These are phyloP conservation scores for Citrullus mucosospermus DNA, from an alignment of 306 rosid genomes.

Conservation along the genomic window DNA sequence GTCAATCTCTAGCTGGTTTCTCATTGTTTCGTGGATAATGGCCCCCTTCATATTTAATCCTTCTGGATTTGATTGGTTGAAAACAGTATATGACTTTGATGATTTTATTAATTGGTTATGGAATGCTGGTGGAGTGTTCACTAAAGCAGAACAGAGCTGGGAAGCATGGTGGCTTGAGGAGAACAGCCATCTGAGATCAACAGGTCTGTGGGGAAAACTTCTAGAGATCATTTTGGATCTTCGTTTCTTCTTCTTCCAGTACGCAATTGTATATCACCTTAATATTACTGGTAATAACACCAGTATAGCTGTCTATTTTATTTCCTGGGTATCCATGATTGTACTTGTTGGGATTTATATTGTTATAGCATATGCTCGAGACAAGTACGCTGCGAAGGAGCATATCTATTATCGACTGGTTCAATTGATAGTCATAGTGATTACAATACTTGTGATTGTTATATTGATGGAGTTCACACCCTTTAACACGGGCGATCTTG, in stretches of 20 bases:
- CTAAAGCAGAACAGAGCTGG: constrained; percentile 77
- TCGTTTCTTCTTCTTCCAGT: constrained; percentile 97
- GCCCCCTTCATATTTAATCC: constrained; percentile 88
- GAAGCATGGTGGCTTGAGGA: constrained; percentile 94
- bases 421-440: constrained; percentile 56
- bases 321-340: constrained; percentile 74
- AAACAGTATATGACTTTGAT: constrained; percentile 82
- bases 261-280: constrained; percentile 77
- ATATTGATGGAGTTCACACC: constrained; percentile 43
- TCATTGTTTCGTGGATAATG: constrained; percentile 88
- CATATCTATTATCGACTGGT: constrained; percentile 72
- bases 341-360: constrained; percentile 59
- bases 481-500: constrained; percentile 41
- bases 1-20: constrained; percentile 77
- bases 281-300: constrained; percentile 19
- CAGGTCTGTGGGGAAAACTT: constrained; percentile 95
- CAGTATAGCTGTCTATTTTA: constrained; percentile 67
- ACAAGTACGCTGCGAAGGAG: constrained; percentile 63
- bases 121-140: constrained; percentile 57
- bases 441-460: constrained; percentile 40
- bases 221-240: constrained; percentile 86
- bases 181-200: constrained; percentile 78
- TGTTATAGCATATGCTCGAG: constrained; percentile 48
- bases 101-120: constrained; percentile 79
- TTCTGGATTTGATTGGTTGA: constrained; percentile 96